Base-by-base conservation (phyloP, 75 land plant species). In the Adiantum capillusveneris region DNA sequence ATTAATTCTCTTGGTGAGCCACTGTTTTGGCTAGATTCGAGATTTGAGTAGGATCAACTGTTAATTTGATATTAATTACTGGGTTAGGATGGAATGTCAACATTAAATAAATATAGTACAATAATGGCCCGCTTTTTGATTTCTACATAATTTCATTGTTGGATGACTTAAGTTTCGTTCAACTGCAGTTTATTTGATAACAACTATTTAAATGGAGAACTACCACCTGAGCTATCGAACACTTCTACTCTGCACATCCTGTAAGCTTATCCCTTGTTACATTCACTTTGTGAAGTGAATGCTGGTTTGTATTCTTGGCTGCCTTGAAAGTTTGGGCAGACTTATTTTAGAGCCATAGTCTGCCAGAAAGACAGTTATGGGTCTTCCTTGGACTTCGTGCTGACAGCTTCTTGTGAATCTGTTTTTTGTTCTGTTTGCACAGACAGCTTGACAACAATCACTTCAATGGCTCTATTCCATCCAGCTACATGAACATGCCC, bases 171-270 rank as follows among this genome's bases (percentile, higher is more conserved):
- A 9, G 43, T 18, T 54, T 29, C 31, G 22, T 36, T 25, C 11
- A 63, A 56, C 53, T 57, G 62, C 83, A 86, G 90, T 49, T 73
- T 82, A 6, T 27, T 86, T 44, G 83, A 82, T 44, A 79, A 80
- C 60, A 83, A 82, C 26, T 74, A 80, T 53, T 69, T 86, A 37
- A 66, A 79, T 24, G 90, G 90, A 1, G 16, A 53, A 53, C 78
- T 86, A 68, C 82, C 91, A 25, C 61, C 76, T 25, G 84, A 83
- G 34, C 46, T 78, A 24, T 68, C 66, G 0, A 16, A 59, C 24
- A 19, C 83, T 44, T 62, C 71, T 53, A 59, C 45, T 0, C 53
- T 87, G 29, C 60, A 18, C 1, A 75, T 80, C 36, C 59, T 87
- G 91, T 87, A 81, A 46, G 81, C 44, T 49, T 37, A 14, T 24